Evolutionary conservation across 805 yeast species (phyloP), one percentile per base, ranked within the genome.

Genomic region (Lipomyces lipofer): DNA sequence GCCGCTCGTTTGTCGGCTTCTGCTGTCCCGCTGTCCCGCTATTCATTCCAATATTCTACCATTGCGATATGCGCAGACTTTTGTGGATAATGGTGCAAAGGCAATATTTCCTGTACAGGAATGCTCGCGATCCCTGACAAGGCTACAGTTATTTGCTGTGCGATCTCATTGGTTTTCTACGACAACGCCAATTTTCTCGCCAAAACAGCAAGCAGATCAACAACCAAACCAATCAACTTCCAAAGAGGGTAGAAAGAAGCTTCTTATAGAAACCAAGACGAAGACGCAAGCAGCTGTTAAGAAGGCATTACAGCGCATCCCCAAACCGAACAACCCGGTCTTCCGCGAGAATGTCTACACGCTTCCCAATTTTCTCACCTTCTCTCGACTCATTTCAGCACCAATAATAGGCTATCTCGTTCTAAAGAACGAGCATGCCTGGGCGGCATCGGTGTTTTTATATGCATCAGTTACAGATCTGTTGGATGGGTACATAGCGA

Each of bases 401-500:
- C 99, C 99, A 0, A 69, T 83, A 10, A 83, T 95, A 29, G 98
- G 97, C 0, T 86, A 85, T 64, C 78, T 83, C 63, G 82, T 92
- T 9, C 75, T 89, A 21, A 72, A 82, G 4, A 82, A 85, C 13
- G 78, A 88, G 27, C 73, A 85, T 1, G 70, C 76, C 10, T 73
- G 78, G 44, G 96, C 98, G 0, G 72, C 88, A 43, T 78, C 82
- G 1, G 66, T 94, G 9, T 92, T 94, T 69, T 76, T 82, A 0
- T 90, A 89, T 65, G 90, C 97, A 0, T 86, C 97, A 60, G 68
- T 90, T 3, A 92, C 99, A 0, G 99, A 94, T 69, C 85, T 88
- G 59, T 71, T 91, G 21, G 99, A 94, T 69, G 99, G 99, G 0
- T 87, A 72, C 65, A 81, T 95, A 59, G 99, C 99, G 3, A 76